These are phyloP conservation scores for Penicillium hordei DNA, from an alignment of 2,329 filamentous ascomycete species.

Conservation along the genomic window DNA sequence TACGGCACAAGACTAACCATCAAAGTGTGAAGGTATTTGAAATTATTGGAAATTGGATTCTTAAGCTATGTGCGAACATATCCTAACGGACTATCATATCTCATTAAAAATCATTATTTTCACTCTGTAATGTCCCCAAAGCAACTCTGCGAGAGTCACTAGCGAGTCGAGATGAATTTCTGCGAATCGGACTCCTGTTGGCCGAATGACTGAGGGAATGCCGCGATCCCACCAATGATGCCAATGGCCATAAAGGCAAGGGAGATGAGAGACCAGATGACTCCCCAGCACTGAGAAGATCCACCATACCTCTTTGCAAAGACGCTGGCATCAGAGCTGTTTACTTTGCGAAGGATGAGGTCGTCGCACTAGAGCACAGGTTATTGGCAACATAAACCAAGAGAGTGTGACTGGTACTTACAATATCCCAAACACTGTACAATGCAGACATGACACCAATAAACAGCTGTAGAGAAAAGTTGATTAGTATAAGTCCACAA, in stretches of 20 bases:
- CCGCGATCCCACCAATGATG: conserved; percentile 74
- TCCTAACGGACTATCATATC: not conserved
- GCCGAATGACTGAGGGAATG: conserved; percentile 68
- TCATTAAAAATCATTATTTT: conserved; percentile 5
- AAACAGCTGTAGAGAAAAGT: conserved; percentile 56
- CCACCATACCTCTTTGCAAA: conserved; percentile 77
- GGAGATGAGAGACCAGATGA: conserved; percentile 74
- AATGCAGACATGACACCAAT: conserved; percentile 80
- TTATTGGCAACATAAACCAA: not conserved
- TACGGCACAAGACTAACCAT: not conserved
- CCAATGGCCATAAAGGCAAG: conserved; percentile 69
- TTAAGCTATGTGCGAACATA: not conserved
- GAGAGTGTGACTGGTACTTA: conserved; percentile 33
- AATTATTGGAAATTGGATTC: not conserved
- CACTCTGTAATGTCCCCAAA: not conserved
- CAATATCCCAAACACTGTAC: conserved; percentile 81
- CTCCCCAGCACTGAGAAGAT: conserved; percentile 76
- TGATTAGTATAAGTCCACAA: conserved; percentile 3
- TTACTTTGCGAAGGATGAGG: conserved; percentile 75
- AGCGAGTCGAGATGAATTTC: conserved; percentile 58
- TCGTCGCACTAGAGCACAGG: conserved; percentile 63
- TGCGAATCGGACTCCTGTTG: conserved; percentile 69
- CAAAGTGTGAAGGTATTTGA: not conserved
- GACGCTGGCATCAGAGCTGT: conserved; percentile 74
- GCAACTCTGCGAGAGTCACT: not conserved